A percentile compares a stretch with the other conserved stretches of the same genome.
phyloP scores from a whole-genome alignment of 345 rosid species.

The Eucalyptus tenuipes region DNA sequence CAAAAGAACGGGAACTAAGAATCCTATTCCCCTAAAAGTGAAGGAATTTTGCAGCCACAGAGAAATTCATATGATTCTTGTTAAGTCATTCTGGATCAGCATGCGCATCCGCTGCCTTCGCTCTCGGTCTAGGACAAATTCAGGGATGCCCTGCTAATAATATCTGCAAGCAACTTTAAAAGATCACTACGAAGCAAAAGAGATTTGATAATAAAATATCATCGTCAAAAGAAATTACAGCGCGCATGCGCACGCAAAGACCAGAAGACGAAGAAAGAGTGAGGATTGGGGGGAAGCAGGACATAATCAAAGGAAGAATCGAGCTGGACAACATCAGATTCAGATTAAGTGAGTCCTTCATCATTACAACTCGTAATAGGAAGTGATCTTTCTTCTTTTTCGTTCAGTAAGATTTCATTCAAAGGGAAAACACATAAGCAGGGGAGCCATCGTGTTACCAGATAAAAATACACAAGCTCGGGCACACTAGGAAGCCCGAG shows the following conservation, averaged over 20 bases:
- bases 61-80: background rate
- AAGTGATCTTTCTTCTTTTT: too few species aligned
- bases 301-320: background rate
- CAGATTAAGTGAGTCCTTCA: background rate
- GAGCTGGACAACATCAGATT: background rate
- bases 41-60: background rate
- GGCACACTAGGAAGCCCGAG: too few species aligned
- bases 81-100: conserved; percentile 10
- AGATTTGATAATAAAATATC: background rate
- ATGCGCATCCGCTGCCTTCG: conserved; percentile 10
- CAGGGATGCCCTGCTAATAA: too few species aligned
- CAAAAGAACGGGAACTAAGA: too few species aligned
- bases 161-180: background rate
- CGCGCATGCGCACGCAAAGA: too few species aligned
- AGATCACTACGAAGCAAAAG: background rate
- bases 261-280: background rate
- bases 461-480: too few species aligned
- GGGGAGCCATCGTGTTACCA: too few species aligned
- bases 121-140: too few species aligned
- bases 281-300: background rate
- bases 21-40: background rate
- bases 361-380: background rate
- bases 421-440: too few species aligned
- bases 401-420: too few species aligned
- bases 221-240: rapidly evolving